Base-by-base conservation (phyloP, 75 land plant species). In the Isoetes taiwanensis region DNA sequence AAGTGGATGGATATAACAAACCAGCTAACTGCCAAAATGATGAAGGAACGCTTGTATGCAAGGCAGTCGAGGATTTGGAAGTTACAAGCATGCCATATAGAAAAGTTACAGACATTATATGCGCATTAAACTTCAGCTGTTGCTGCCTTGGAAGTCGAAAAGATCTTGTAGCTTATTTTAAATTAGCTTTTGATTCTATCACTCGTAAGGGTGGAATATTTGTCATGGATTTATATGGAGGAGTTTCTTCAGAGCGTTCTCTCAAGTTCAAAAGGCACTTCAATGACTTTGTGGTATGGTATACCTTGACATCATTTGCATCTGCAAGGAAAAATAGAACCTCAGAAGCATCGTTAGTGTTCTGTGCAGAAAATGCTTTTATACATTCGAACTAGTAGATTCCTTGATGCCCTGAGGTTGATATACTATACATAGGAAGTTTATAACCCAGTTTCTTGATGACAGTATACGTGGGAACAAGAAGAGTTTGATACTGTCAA, bases 201-300 rank as follows among this genome's bases (percentile, higher is more conserved):
- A 78, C 78, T 19, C 72, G 56, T 14, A 76, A 70, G 34, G 95
- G 95, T 42, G 90, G 95, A 2, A 81, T 88, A 40, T 88, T 88
- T 70, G 90, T 71, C 10, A 88, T 88, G 95, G 95, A 88, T 63
- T 54, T 88, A 14, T 88, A 81, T 74, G 95, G 95, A 41, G 95
- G 95, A 8, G 62, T 74, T 16, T 88, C 95, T 17, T 84, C 95
- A 30, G 90, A 88, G 59, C 34, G 64, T 26, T 60, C 70, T 39
- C 59, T 88, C 24, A 85, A 62, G 62, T 70, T 88, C 8, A 72
- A 73, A 27, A 75, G 95, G 38, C 77, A 54, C 58, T 84, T 73
- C 59, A 57, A 76, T 19, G 71, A 72, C 58, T 88, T 88, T 48
- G 81, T 76, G 42, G 94, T 87, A 73, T 57, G 66, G 57, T 48